Evolutionary conservation across 1,284 basidiomycete species (phyloP), one percentile per base, ranked within the genome.

Genomic region (Microbotryomycetes sp.): DNA sequence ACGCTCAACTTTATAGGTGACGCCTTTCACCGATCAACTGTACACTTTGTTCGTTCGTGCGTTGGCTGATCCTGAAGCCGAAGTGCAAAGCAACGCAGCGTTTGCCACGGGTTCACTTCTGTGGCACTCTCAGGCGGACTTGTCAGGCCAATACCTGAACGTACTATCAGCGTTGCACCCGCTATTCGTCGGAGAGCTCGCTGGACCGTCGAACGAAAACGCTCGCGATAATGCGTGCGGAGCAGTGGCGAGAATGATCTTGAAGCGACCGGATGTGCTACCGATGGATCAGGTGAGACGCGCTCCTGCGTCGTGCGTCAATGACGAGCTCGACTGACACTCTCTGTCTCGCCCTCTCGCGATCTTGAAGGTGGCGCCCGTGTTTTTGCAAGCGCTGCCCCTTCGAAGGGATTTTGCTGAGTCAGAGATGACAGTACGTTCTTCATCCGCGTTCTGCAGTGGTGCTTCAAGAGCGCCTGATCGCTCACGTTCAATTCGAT

Each of bases 171-270:
- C 86, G 4, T 84, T 98, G 54, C 86, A 84, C 52, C 88, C 89
- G 6, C 81, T 94, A 69, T 98, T 99, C 77, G 77, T 81, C 54
- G 82, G 85, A 61, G 54, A 60, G 36, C 60, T 59, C 58, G 62
- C 59, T 15, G 75, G 85, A 6, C 79, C 84, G 31, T 76, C 84
- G 5, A 79, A 88, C 12, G 78, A 88, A 67, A 93, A 92, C 71
- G 92, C 93, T 22, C 87, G 87, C 63, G 96, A 99, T 77, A 99
- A 99, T 75, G 96, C 96, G 14, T 84, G 88, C 30, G 96, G 96
- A 58, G 91, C 92, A 53, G 86, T 98, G 58, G 85, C 85, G 4
- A 86, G 96, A 30, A 83, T 98, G 78, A 87, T 98, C 72, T 77
- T 86, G 71, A 89, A 88, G 76, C 93, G 92, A 76, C 79, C 83